Evolutionary conservation across 2,329 filamentous ascomycete genomes (phyloP), one percentile per base, ranked within the genome.

Genomic region (Arthrobotrys sinensis): DNA sequence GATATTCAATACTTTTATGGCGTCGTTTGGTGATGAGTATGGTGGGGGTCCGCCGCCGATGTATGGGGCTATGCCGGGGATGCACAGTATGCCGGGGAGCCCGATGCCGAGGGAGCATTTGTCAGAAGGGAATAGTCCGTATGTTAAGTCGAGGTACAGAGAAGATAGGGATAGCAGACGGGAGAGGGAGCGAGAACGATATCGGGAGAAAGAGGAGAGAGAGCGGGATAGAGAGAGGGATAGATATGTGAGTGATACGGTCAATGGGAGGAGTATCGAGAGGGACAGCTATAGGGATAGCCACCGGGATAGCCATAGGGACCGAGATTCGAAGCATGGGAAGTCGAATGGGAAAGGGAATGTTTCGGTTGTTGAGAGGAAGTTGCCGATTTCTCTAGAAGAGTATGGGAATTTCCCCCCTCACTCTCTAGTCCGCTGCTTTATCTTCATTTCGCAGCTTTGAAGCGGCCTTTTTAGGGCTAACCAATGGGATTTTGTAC

Each of bases 341-440:
- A 78, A 78, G 63, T 66, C 57, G 19, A 78, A 78, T 19, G 75
- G 75, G 10, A 72, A 64, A 50, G 73, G 66, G 11, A 64, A 72
- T 68, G 92, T 97, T 16, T 94, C 94, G 0, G 94, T 96, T 0
- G 91, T 98, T 10, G 95, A 98, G 85, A 91, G 93, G 82, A 90
- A 92, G 53, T 85, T 99, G 79, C 90, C 91, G 1, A 86, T 99
- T 21, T 90, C 92, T 1, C 86, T 99, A 38, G 96, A 99, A 84
- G 96, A 99, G 83, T 82, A 76, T 76, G 81, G 36, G 16, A 32
- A 65, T 16, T 46, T 16, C 19, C 53, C 32, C 46, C 16, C 12
- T 5, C 16, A 12, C 24, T n/a, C 5, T 16, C 32, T 21, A 6
- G 57, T 19, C 34, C 7, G 24, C 14, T 69, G 19, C 11, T 28